Conservation (phyloP, 2,329 filamentous ascomycete species). For the Gaeumannomyces tritici region DNA sequence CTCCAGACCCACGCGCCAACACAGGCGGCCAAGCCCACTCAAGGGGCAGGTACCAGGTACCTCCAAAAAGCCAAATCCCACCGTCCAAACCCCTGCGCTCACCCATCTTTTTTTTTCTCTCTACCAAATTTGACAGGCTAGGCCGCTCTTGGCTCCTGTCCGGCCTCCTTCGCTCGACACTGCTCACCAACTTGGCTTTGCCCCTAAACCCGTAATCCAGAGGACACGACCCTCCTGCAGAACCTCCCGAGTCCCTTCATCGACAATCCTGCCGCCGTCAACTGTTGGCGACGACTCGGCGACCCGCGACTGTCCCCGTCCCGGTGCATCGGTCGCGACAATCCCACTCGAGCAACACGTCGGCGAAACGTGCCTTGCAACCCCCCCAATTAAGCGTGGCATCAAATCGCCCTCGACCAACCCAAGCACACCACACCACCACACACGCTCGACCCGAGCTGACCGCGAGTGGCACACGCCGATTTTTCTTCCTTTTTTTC, state of each 20-base stretch:
- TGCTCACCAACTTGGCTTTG: not conserved
- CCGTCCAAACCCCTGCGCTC: not conserved
- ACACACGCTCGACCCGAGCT: not conserved
- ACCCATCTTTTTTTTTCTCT: not conserved
- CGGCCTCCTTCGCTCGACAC: not conserved
- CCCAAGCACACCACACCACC: not conserved
- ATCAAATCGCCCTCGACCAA: not conserved
- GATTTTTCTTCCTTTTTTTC: not conserved
- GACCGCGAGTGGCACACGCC: slow-evolving; percentile 3
- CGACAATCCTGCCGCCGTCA: not conserved
- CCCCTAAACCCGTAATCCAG: not conserved
- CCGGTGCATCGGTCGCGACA: not conserved
- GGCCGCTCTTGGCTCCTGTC: not conserved
- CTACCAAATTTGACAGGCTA: slow-evolving; percentile 1
- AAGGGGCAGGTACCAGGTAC: not conserved
- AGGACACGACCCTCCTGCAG: not conserved
- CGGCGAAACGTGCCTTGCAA: not conserved
- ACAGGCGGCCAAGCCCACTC: not conserved
- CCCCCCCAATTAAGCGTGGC: not conserved
- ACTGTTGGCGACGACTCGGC: not conserved
- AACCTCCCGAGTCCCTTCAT: not conserved
- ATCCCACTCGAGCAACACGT: not conserved
- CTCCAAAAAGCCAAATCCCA: not conserved
- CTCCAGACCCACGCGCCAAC: not conserved
- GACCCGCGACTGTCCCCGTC: not conserved